Conservation (phyloP, 2,329 filamentous ascomycete species). For the Alternaria sp. region DNA sequence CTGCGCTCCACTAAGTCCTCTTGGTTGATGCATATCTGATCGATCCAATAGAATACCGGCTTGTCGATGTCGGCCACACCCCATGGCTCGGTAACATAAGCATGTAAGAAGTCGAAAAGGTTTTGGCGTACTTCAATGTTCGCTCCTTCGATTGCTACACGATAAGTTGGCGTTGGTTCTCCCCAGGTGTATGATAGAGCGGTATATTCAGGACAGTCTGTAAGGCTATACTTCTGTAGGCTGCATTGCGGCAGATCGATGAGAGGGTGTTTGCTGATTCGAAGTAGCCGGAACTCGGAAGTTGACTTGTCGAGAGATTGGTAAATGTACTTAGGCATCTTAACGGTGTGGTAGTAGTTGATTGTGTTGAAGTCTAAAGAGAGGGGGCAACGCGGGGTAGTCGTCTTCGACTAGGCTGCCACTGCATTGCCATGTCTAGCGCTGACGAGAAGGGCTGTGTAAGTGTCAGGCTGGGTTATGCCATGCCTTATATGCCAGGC, state of each 20-base stretch:
- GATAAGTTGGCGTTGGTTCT: neutral
- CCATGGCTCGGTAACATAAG: fast-evolving
- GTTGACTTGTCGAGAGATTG: neutral
- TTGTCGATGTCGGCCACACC: fast-evolving
- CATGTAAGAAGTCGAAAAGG: neutral
- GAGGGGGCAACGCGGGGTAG: neutral
- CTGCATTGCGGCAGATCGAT: neutral
- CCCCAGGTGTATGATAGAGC: neutral
- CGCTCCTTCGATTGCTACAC: neutral
- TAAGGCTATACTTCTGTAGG: neutral
- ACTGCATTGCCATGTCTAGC: neutral
- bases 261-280: neutral
- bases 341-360: neutral
- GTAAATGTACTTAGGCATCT: neutral
- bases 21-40: neutral
- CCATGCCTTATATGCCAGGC: neutral
- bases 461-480: neutral
- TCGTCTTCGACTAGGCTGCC: neutral
- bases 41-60: neutral
- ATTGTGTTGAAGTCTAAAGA: fast-evolving
- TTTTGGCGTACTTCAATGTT: neutral
- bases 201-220: neutral
- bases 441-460: neutral
- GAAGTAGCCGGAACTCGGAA: neutral
- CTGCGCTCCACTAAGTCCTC: neutral